Percentiles rank a stretch among this genome's conserved stretches.
phyloP scores from a whole-genome alignment of 192 early-diverging fungal genomes.

The Gigaspora rosea region DNA sequence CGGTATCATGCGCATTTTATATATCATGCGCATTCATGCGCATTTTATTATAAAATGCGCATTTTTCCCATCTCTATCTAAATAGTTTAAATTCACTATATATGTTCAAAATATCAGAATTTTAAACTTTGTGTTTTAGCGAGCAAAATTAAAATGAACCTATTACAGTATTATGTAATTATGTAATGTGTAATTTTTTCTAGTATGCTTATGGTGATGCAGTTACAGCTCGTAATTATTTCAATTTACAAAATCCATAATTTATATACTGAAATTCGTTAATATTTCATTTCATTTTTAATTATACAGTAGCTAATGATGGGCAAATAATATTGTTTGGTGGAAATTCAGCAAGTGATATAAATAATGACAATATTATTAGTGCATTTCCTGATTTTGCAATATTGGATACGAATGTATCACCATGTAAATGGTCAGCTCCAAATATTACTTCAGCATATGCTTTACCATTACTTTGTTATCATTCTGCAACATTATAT shows the following conservation, averaged over 20 bases:
- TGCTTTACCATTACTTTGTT: background rate
- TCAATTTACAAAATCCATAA: background rate
- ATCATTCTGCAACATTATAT: background rate
- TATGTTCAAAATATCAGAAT: too few relatives aligned
- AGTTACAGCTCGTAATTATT: background rate
- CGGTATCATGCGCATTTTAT: too few relatives aligned
- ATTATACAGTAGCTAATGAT: background rate
- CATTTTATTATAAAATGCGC: too few relatives aligned
- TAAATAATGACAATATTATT: background rate
- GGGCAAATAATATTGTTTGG: background rate
- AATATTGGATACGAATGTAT: background rate
- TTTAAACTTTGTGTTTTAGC: too few relatives aligned
- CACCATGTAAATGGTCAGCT: background rate
- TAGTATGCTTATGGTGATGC: background rate
- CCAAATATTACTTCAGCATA: background rate
- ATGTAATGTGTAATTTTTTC: too few relatives aligned
- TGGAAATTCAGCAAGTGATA: background rate
- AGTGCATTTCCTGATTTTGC: background rate
- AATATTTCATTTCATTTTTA: background rate
- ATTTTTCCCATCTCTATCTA: too few relatives aligned
- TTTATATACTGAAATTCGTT: background rate
- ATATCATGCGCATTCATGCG: too few relatives aligned
- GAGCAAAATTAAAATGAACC: too few relatives aligned
- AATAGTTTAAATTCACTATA: too few relatives aligned
- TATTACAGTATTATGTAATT: too few relatives aligned